Conservation (phyloP, 1,284 basidiomycete genomes). For the Flammula alnicola region DNA sequence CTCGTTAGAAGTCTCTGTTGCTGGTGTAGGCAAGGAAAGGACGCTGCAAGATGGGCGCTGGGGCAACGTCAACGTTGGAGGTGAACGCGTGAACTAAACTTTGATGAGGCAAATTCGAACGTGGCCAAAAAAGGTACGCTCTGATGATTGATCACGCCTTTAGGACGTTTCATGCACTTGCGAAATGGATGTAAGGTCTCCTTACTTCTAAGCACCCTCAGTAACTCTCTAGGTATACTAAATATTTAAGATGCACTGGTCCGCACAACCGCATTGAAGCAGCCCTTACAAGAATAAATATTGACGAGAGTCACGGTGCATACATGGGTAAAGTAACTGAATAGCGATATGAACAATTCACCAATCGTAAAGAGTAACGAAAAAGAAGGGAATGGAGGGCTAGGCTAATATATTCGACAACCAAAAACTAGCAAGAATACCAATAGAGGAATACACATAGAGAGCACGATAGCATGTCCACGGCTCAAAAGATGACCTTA, state of each 20-base stretch:
- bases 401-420: constrained; percentile 7
- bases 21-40: constrained; percentile 1
- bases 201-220: too few species aligned
- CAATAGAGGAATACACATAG: constrained; percentile 14
- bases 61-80: constrained; percentile 20
- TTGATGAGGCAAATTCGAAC: constrained; percentile 7
- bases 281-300: neutral
- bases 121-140: constrained; percentile 17
- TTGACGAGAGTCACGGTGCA: constrained; percentile 1
- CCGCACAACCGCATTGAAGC: constrained; percentile 1
- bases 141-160: constrained; percentile 12
- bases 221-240: neutral
- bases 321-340: constrained; percentile 10
- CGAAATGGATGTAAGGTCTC: too few species aligned
- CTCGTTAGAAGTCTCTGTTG: constrained; percentile 5
- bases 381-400: neutral
- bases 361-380: constrained; percentile 2
- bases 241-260: neutral
- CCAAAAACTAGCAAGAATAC: constrained; percentile 9
- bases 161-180: too few species aligned
- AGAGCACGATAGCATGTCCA: constrained; percentile 10
- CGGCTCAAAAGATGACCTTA: constrained; percentile 23
- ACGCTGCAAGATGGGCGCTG: neutral
- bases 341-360: neutral
- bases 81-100: constrained; percentile 27